Evolutionary conservation across 139 green algal species (phyloP).

Genomic region (Nannochloris sp.): DNA sequence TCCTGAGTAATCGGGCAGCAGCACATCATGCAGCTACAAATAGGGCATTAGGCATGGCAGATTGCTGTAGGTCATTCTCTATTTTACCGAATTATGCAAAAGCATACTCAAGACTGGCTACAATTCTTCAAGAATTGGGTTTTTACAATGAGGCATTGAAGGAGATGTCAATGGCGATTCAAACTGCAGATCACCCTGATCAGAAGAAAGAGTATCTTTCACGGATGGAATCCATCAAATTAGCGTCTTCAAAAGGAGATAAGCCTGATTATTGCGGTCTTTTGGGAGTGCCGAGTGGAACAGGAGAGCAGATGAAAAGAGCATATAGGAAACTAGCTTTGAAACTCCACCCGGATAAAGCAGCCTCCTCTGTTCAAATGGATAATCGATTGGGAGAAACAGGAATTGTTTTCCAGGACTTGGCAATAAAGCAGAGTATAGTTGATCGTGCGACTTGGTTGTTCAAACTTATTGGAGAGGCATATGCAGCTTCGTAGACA

Average conservation of each 20-base stretch:
- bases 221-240: not conserved
- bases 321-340: constrained; percentile 75
- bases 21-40: constrained; percentile 40
- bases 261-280: constrained; percentile 22
- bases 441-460: constrained; percentile 19
- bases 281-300: constrained; percentile 19
- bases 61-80: constrained; percentile 58
- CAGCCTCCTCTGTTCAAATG: constrained; percentile 4
- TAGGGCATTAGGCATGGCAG: constrained; percentile 53
- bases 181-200: not conserved
- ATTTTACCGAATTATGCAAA: constrained; percentile 56
- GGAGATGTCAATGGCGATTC: constrained; percentile 14
- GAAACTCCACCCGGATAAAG: constrained; percentile 74
- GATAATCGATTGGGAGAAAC: not conserved
- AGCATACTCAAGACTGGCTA: constrained; percentile 24
- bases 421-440: constrained; percentile 6
- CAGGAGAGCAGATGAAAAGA: constrained; percentile 61
- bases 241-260: not conserved
- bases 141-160: constrained; percentile 20
- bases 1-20: constrained; percentile 71
- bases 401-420: not conserved
- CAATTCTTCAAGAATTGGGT: constrained; percentile 34
- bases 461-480: constrained; percentile 24
- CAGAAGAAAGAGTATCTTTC: constrained; percentile 10
- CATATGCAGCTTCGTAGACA: not conserved